These are phyloP conservation scores for Mucor plumbeus DNA, from an alignment of 371 early-diverging fungal genomes.

Conservation along the genomic window DNA sequence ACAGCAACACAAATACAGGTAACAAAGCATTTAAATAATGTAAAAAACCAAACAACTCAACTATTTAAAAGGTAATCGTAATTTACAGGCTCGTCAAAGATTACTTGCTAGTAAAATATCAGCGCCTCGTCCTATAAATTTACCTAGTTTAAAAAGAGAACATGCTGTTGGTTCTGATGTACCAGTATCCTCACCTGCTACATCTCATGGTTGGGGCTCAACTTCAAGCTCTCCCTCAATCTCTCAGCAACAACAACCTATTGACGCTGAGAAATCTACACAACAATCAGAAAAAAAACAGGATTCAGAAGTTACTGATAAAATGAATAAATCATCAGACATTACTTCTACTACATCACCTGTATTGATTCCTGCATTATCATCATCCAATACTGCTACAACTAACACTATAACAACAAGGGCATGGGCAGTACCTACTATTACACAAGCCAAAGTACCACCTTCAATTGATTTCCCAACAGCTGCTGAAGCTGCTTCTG, in stretches of 20 bases:
- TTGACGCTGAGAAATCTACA: background rate
- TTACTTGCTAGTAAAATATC: constrained; percentile 46
- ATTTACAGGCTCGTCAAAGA: constrained; percentile 36
- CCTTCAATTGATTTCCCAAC: constrained; percentile 36
- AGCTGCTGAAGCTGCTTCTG: constrained; percentile 30
- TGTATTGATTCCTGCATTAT: background rate
- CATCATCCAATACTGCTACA: background rate
- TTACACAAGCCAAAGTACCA: constrained; percentile 8
- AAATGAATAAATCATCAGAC: background rate
- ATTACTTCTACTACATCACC: constrained; percentile 1
- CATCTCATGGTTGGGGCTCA: constrained; percentile 44
- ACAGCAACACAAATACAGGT: constrained; percentile 7
- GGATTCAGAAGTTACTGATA: background rate
- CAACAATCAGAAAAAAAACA: constrained; percentile 3
- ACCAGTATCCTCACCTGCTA: constrained; percentile 24
- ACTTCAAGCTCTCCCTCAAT: constrained; percentile 26
- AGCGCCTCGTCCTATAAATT: constrained; percentile 56
- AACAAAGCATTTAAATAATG: background rate
- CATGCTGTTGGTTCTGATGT: constrained; percentile 33
- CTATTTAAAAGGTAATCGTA: constrained; percentile 30
- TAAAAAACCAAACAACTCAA: background rate
- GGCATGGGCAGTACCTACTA: constrained; percentile 32
- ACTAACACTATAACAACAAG: constrained; percentile 20
- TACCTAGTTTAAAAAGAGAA: constrained; percentile 53
- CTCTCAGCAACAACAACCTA: constrained; percentile 8